Base-by-base conservation (phyloP, 23 red algal genomes). In the Gracilaria gracilis region DNA sequence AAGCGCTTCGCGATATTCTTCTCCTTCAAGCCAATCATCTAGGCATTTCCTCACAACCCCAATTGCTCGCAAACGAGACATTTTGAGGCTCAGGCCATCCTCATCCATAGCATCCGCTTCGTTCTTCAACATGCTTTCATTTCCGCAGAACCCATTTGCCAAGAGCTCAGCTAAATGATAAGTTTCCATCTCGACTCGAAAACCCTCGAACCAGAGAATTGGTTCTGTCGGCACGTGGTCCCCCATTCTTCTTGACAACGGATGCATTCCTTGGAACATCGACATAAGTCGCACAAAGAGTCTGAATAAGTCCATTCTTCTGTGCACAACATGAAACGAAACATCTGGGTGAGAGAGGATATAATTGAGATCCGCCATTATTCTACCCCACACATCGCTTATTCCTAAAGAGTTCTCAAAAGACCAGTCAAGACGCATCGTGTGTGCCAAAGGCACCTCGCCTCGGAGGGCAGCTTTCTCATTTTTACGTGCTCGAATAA, bases 321-420 rank as follows among this genome's bases (percentile, higher is more conserved):
- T 46, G 55, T 93, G 82, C 38, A 93, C 48, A 16, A 93, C 37
- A 71, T 88, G 71, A 81, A 87, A 91, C 4, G 89, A 67, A 38
- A 69, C 95, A 49, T 87, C 92, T 36, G 39, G 57, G 36, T 97
- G 95, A 11, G 90, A 93, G 23, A 97, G 89, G 2, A 97, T 48
- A 72, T 93, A 97, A 19, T 88, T 91, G 67, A 97, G 57, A 61
- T 97, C 89, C 21, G 85, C 67, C 49, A 93, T 93, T 50, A 97
- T 58, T 59, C 95, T 65, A 84, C 75, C 64, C 25, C 36, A 28
- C 23, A 89, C 49, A 37, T 33, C 29, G 27, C 66, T 80, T 33
- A 54, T 32, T 27, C 57, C n/a, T n/a, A 67, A 76, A 25, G 32
- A 47, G 36, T 86, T 31, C 28, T 76, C 71, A 19, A 47, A 7